A percentile compares a stretch with the other conserved stretches of the same genome.
Evolutionary conservation across 345 rosid genomes (phyloP).

Genomic region (Geranium rotundifolium): DNA sequence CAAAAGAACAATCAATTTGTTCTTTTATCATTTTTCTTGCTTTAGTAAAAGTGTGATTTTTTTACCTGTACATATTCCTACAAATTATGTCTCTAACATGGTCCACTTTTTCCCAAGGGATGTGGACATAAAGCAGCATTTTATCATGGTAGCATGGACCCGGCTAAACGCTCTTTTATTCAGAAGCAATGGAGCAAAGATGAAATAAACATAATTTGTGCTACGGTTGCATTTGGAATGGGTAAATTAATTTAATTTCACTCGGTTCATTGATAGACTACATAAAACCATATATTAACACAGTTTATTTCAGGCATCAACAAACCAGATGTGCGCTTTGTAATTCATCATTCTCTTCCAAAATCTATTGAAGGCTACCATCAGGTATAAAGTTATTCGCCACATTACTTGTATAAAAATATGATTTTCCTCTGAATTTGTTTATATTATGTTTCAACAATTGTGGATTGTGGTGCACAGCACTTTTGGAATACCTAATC

Average conservation of each 20-base stretch:
- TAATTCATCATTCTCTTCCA: slow-evolving; percentile 97
- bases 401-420: not conserved
- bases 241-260: slow-evolving; percentile 35
- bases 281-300: slow-evolving; percentile 13
- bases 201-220: slow-evolving; percentile 91
- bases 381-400: slow-evolving; percentile 41
- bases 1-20: not conserved
- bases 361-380: slow-evolving; percentile 99
- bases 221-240: slow-evolving; percentile 99
- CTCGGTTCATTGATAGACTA: slow-evolving; percentile 10
- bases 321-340: slow-evolving; percentile 99
- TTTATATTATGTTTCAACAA: not conserved
- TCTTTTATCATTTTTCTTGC: not conserved
- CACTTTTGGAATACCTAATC: not conserved
- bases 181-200: slow-evolving; percentile 99
- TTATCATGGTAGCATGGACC: slow-evolving; percentile 94
- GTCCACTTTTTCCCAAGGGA: slow-evolving; percentile 33
- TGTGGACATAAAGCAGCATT: slow-evolving; percentile 93
- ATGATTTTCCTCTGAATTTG: slow-evolving; percentile 3
- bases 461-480: not conserved
- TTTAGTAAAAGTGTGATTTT: not conserved
- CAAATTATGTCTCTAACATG: slow-evolving; percentile 8
- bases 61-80: not conserved
- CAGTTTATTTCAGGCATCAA: slow-evolving; percentile 61
- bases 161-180: slow-evolving; percentile 55